Evolutionary conservation across 495 filamentous ascomycete genomes (phyloP), one percentile per base, ranked within the genome.

Genomic region (Usnea hakonensis): DNA sequence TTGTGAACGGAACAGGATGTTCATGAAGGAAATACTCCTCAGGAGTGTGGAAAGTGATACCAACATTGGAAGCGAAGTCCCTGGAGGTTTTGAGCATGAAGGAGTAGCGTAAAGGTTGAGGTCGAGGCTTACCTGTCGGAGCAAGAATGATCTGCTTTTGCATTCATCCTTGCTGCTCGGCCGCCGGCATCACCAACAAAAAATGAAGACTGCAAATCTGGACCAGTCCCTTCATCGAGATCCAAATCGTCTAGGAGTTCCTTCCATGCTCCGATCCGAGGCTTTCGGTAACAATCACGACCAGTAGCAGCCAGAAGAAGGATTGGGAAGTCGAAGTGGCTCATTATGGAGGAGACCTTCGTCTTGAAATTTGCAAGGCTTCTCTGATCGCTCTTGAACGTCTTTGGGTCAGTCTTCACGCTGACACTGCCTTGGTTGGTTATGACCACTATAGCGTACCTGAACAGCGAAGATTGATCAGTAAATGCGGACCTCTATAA

Each of bases 151-250:
- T 90, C 87, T 17, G 78, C 80, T 17, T 79, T 74, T 19, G 73
- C 69, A 23, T 62, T 67, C 40, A 64, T 67, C 32, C 58, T 63
- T 17, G 64, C 77, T 40, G 67, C 68, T 36, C 82, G 73, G 19
- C 87, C 87, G 54, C 83, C 94, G 26, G 94, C 93, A 77, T 99
- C 94, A 11, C 94, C 94, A 13, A 97, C 87, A 71, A 96, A 96
- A 60, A 96, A 78, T 9, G 89, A 93, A 9, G 78, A 72, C 19
- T 81, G 71, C 10, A 87, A 72, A 70, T 95, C 85, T 30, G 92
- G 74, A 17, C 73, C 73, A 10, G 85, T 85, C 1, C 72, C 73
- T 23, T 82, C 80, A 61, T 84, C 74, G 3, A 96, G 77, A 56
- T 85, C 83, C 67, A 85, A 86, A 60, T 95, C 89, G 17, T 85